Evolutionary conservation across 177 flowering plant species (phyloP), one percentile per base, ranked within the genome.

Genomic region (Tripterygium wilfordii): DNA sequence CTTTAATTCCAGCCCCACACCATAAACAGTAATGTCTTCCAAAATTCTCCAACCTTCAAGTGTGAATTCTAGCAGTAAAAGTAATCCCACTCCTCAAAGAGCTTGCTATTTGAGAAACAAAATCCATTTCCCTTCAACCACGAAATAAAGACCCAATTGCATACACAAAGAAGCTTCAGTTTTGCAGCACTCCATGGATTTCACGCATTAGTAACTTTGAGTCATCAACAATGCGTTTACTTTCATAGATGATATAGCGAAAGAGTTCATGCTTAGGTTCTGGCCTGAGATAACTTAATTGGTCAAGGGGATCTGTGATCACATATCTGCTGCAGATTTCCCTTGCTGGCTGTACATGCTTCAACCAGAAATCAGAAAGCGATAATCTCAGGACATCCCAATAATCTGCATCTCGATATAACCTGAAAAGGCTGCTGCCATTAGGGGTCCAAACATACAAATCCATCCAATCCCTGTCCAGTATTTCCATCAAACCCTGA

Each of bases 381-480:
- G 80, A 86, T 5, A 54, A 40, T 57, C 67, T 62, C 52, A 86
- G 2, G 26, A 54, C 41, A 24, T 72, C 68, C 95, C 95, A 86
- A 32, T 80, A 86, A 6, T 68, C 63, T 10, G 15, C 23, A 53
- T 83, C 76, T 18, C 96, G 62, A 20, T 72, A 15, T 20, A 86
- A 7, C 48, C 85, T 65, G 52, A 86, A 79, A 31, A 86, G 63
- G 62, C 80, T 83, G 57, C 88, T 79, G 1, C 96, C 91, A 23
- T 68, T 77, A 6, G 61, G 66, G 31, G 91, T 86, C 96, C 91
- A 86, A 31, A 67, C 67, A 60, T 83, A 86, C 23, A 86, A 62
- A 62, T 86, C 81, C 85, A 83, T 74, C 96, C 91, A 83, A 53
- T 86, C 80, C 36, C 61, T 66, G 40, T 81, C 83, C 62, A 77